Percentiles rank a stretch among this genome's conserved stretches.
Conservation (phyloP, 2,329 filamentous ascomycete species). For the Penicillium sp. region DNA sequence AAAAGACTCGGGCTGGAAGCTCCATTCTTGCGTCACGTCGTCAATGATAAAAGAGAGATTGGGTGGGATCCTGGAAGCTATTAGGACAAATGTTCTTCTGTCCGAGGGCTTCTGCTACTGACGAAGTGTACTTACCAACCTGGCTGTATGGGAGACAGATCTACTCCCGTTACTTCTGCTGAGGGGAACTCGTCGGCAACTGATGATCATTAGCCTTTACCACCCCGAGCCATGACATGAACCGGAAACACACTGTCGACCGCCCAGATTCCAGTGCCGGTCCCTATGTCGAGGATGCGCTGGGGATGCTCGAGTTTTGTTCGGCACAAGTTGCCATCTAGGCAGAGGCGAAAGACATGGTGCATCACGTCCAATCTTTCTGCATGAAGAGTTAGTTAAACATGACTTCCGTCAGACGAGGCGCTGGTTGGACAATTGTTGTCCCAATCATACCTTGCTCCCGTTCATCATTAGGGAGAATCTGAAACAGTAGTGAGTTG, state of each 20-base stretch:
- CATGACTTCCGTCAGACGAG: not conserved
- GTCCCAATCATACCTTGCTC: slow-evolving; percentile 18
- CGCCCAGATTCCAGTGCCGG: slow-evolving; percentile 26
- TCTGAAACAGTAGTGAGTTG: not conserved
- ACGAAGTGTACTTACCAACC: slow-evolving; percentile 27
- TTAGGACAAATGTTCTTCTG: not conserved
- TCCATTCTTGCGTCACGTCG: slow-evolving; percentile 33
- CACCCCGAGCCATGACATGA: no score
- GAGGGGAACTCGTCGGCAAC: slow-evolving; percentile 39
- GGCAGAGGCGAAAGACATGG: slow-evolving; percentile 13
- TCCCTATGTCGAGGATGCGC: slow-evolving; percentile 16
- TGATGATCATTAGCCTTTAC: not conserved
- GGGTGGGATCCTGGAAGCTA: slow-evolving; percentile 27
- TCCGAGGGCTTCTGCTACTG: not conserved
- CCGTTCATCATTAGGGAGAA: slow-evolving; percentile 26
- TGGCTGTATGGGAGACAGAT: slow-evolving; percentile 55
- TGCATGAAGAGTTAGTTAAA: not conserved
- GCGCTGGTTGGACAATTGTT: not conserved
- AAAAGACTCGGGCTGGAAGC: slow-evolving; percentile 24
- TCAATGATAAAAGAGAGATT: slow-evolving; percentile 36
- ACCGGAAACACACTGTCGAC: slow-evolving; percentile 15
- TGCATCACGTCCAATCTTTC: slow-evolving; percentile 17
- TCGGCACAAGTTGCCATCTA: slow-evolving; percentile 12
- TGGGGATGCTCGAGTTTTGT: slow-evolving; percentile 16
- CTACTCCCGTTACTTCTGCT: slow-evolving; percentile 50